These are phyloP conservation scores for Leccinum longicurvipes DNA, from an alignment of 768 basidiomycete species.

Conservation along the genomic window DNA sequence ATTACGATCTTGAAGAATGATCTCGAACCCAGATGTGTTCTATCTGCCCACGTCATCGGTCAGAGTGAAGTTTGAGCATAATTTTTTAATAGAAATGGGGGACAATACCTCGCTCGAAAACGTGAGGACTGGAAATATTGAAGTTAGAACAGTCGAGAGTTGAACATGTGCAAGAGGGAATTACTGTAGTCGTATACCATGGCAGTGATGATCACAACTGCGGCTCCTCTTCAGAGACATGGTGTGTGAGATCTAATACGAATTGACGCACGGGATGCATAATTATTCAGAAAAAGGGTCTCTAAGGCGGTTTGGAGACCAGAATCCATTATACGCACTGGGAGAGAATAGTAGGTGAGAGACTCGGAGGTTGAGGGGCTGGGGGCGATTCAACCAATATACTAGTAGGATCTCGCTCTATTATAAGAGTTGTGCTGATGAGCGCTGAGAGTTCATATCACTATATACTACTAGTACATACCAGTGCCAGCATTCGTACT, in stretches of 20 bases:
- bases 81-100: background rate
- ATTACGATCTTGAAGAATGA: no score
- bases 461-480: no score
- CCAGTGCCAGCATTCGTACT: no score
- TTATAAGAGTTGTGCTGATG: no score
- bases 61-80: background rate
- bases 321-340: no score
- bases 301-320: no score
- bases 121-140: slow-evolving; percentile 3
- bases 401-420: background rate
- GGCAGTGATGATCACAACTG: background rate
- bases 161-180: background rate
- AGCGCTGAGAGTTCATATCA: no score
- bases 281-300: no score
- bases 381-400: background rate
- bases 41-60: background rate
- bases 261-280: no score
- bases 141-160: background rate
- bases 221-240: background rate
- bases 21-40: slow-evolving; percentile 13
- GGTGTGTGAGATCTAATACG: no score
- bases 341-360: background rate
- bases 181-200: background rate
- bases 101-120: slow-evolving; percentile 6
- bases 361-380: no score